Evolutionary conservation across 495 filamentous ascomycete genomes (phyloP).

Genomic region (Cercophora scortea): DNA sequence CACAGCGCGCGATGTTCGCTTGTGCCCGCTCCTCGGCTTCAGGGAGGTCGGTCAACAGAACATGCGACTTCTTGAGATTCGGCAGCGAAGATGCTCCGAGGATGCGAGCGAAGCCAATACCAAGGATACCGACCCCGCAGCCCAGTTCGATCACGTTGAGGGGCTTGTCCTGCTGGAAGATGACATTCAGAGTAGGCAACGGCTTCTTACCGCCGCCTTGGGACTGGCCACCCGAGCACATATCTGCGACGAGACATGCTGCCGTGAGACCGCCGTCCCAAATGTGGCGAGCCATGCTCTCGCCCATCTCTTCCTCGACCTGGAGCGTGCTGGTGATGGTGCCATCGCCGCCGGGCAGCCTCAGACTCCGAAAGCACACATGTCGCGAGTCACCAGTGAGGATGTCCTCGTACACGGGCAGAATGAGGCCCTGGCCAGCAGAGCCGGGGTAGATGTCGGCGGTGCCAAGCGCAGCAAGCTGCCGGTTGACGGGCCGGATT

Average conservation of each 20-base stretch:
- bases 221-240: conserved; percentile 10
- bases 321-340: conserved; percentile 9
- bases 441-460: conserved; percentile 17
- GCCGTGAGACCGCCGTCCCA: conserved; percentile 58
- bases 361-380: conserved; percentile 31
- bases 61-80: conserved; percentile 12
- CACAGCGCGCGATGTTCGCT: conserved; percentile 30
- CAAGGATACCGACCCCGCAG: conserved; percentile 77
- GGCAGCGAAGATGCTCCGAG: conserved; percentile 26
- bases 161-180: conserved; percentile 4
- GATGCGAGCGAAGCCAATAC: conserved; percentile 60
- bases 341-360: conserved; percentile 20
- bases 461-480: conserved; percentile 21
- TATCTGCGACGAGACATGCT: conserved; percentile 28
- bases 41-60: conserved; percentile 75
- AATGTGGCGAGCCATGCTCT: conserved; percentile 90
- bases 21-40: conserved; percentile 54
- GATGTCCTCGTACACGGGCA: conserved; percentile 31
- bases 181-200: conserved; percentile 7
- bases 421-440: conserved; percentile 20
- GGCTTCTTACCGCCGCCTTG: neutral
- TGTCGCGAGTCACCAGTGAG: conserved; percentile 1
- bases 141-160: conserved; percentile 70
- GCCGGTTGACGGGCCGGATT: conserved; percentile 26
- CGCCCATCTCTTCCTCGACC: conserved; percentile 86